Percentiles rank a stretch among this genome's conserved stretches.
These are phyloP conservation scores for Mycena rosella DNA, from an alignment of 768 basidiomycete genomes.

Conservation along the genomic window DNA sequence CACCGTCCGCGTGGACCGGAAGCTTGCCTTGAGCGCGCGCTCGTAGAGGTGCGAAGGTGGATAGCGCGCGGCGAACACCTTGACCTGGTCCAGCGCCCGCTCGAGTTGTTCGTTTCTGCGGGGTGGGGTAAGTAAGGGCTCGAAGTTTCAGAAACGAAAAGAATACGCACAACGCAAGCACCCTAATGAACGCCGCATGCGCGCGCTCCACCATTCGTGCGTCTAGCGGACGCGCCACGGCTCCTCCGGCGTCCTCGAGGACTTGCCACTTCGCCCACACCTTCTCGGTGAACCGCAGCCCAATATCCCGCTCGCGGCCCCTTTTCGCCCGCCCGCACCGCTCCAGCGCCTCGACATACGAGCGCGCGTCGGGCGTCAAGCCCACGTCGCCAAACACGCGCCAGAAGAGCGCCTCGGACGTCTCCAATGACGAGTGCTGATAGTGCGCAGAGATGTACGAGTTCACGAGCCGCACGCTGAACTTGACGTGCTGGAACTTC, in stretches of 20 bases:
- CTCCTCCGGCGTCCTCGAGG: slow-evolving; percentile 56
- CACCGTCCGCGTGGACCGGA: slow-evolving; percentile 70
- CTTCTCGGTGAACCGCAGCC: slow-evolving; percentile 65
- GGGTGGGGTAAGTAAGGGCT: slow-evolving; percentile 13
- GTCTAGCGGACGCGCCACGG: slow-evolving; percentile 46
- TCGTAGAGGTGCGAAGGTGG: slow-evolving; percentile 66
- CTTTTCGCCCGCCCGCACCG: slow-evolving; percentile 63
- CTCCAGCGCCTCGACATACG: slow-evolving; percentile 77
- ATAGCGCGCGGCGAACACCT: slow-evolving; percentile 73
- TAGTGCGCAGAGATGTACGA: slow-evolving; percentile 87
- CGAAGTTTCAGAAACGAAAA: slow-evolving; percentile 15
- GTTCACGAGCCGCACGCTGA: slow-evolving; percentile 77
- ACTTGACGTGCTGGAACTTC: slow-evolving; percentile 68
- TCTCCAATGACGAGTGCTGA: slow-evolving; percentile 62
- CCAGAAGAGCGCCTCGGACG: slow-evolving; percentile 63
- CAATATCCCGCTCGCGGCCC: slow-evolving; percentile 61
- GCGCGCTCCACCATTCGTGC: slow-evolving; percentile 75
- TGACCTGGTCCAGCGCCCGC: slow-evolving; percentile 67
- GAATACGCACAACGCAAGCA: slow-evolving; percentile 68
- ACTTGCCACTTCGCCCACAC: slow-evolving; percentile 76
- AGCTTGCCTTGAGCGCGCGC: slow-evolving; percentile 56
- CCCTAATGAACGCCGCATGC: slow-evolving; percentile 76
- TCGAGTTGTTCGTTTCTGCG: slow-evolving; percentile 63
- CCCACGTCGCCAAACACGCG: slow-evolving; percentile 58
- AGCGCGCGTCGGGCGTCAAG: slow-evolving; percentile 63